A percentile compares a stretch with the other conserved stretches of the same genome.
Conservation (phyloP, 306 rosid species). For the Inga oerstediana region DNA sequence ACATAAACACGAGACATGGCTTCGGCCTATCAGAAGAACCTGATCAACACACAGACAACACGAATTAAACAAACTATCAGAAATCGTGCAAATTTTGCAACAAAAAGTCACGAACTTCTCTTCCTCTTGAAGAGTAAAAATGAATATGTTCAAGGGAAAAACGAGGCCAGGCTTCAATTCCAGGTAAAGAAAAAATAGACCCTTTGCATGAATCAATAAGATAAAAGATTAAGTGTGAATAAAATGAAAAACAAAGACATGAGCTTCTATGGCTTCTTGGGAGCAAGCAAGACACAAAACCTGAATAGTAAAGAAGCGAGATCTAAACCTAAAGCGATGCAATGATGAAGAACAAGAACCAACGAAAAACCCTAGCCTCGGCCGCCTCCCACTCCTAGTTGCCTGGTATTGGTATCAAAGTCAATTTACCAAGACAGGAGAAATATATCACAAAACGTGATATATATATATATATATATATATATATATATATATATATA, state of each 20-base stretch:
- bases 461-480: too few species aligned
- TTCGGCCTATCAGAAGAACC: constrained; percentile 33
- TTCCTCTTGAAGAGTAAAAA: not conserved
- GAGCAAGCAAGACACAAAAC: not conserved
- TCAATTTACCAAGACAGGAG: not conserved
- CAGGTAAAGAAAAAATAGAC: not conserved
- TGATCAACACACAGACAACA: constrained; percentile 14
- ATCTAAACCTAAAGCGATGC: constrained; percentile 16
- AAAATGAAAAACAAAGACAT: not conserved
- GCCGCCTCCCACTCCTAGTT: not conserved
- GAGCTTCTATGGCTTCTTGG: not conserved
- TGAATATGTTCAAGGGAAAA: not conserved
- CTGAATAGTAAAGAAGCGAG: not conserved
- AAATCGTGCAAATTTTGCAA: not conserved
- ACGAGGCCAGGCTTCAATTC: not conserved
- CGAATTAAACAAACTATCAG: not conserved
- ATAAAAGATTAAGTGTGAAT: not conserved
- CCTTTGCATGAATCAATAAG: not conserved
- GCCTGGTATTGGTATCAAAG: not conserved
- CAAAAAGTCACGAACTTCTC: not conserved
- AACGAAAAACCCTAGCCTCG: constrained; percentile 42
- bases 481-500: too few species aligned
- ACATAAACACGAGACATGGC: constrained; percentile 96
- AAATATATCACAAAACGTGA: not conserved
- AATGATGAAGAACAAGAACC: not conserved